phyloP scores from a whole-genome alignment of 2,329 filamentous ascomycete genomes.

The Fusarium mexicanum region DNA sequence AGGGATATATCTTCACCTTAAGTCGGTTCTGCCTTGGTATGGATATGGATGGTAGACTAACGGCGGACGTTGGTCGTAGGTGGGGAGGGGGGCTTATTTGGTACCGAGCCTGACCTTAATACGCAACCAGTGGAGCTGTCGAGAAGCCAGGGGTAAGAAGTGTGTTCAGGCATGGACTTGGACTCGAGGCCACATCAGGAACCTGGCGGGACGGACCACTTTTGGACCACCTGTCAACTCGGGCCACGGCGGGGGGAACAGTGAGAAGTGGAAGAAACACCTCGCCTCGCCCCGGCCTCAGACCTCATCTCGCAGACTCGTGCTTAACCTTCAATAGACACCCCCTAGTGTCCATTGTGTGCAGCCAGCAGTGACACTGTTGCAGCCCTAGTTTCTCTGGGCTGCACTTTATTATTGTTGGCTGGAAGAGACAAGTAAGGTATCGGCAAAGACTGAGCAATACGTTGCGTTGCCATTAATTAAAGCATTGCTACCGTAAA shows the following conservation, averaged over 20 bases:
- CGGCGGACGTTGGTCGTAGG: constrained; percentile 32
- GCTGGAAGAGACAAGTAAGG: constrained; percentile 14
- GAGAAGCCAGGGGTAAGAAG: constrained; percentile 34
- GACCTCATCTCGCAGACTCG: constrained; percentile 13
- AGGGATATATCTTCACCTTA: constrained; percentile 36
- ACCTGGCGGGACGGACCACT: constrained; percentile 39
- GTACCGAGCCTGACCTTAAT: constrained; percentile 40
- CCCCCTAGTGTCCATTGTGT: constrained; percentile 31
- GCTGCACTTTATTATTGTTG: constrained; percentile 30
- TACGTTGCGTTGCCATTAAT: neutral
- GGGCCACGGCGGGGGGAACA: constrained; percentile 37
- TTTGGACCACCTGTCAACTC: constrained; percentile 44
- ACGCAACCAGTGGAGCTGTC: constrained; percentile 42
- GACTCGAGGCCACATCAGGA: constrained; percentile 38
- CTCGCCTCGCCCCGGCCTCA: constrained; percentile 39
- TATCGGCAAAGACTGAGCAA: constrained; percentile 13
- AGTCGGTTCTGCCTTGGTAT: constrained; percentile 40
- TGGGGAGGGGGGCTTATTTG: constrained; percentile 44
- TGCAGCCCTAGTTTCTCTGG: constrained; percentile 27
- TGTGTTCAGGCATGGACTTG: constrained; percentile 16
- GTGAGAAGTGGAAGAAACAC: constrained; percentile 36
- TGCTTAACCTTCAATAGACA: constrained; percentile 33
- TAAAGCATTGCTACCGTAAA: constrained; percentile 25
- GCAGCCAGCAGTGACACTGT: constrained; percentile 27
- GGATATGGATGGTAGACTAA: constrained; percentile 37